Evolutionary conservation across 192 early-diverging fungal genomes (phyloP).

Genomic region (Entomortierella lignicola): DNA sequence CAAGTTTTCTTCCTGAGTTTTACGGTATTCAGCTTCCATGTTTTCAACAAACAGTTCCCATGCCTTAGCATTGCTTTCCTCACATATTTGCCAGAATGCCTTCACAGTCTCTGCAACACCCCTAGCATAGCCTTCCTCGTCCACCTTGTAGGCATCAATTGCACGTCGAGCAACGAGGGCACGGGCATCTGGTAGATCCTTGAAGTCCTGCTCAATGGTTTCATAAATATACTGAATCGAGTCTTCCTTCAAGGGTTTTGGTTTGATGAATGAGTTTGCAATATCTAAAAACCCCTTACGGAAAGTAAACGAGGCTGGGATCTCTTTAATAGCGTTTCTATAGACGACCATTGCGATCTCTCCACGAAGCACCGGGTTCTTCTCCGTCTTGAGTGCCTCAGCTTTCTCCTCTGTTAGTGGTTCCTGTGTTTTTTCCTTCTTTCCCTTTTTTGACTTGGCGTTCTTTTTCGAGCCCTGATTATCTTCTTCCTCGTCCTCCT

Average conservation of each 20-base stretch:
- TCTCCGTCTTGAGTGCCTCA: conserved; percentile 64
- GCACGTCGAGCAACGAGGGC: conserved; percentile 66
- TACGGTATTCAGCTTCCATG: conserved; percentile 58
- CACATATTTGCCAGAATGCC: conserved; percentile 44
- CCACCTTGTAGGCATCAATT: conserved; percentile 61
- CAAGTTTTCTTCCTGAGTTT: conserved; percentile 66
- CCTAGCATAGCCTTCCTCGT: conserved; percentile 58
- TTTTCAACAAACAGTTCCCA: conserved; percentile 75
- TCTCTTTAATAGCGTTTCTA: conserved; percentile 80
- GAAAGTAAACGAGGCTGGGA: conserved; percentile 80
- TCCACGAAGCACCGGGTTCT: conserved; percentile 77
- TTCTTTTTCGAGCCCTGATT: conserved; percentile 54
- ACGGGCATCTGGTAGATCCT: conserved; percentile 62
- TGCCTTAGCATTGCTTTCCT: conserved; percentile 60
- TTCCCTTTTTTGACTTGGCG: conserved; percentile 32
- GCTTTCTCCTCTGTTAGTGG: conserved; percentile 57
- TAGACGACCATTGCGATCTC: conserved; percentile 81
- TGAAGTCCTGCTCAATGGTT: conserved; percentile 69
- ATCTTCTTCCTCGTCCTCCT: conserved; percentile 55
- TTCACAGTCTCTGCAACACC: conserved; percentile 67
- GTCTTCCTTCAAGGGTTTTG: conserved; percentile 41
- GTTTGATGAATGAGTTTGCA: conserved; percentile 65
- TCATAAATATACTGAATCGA: conserved; percentile 56
- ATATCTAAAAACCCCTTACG: conserved; percentile 78
- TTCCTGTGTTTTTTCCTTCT: conserved; percentile 21